Evolutionary conservation across 805 yeast species (phyloP).

Genomic region (Wickerhamiella musiphila): DNA sequence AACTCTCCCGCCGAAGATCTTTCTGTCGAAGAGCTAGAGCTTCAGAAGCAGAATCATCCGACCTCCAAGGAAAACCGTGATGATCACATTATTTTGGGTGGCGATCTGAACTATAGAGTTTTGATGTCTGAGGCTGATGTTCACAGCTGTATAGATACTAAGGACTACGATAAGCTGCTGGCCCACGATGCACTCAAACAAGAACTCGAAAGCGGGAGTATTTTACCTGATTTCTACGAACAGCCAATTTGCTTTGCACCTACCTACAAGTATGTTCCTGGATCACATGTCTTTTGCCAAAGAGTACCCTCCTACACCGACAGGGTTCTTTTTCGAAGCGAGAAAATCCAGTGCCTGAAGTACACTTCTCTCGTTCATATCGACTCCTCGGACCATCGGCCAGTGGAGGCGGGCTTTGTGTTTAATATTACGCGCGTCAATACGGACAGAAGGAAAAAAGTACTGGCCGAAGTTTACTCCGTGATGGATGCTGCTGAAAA

Average conservation of each 20-base stretch:
- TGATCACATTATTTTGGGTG: slow-evolving; percentile 24
- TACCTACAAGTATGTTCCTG: slow-evolving; percentile 30
- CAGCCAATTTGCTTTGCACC: slow-evolving; percentile 33
- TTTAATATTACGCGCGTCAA: slow-evolving; percentile 24
- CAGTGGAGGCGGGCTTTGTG: slow-evolving; percentile 28
- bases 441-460: slow-evolving; percentile 20
- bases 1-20: too few species aligned
- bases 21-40: neutral
- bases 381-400: slow-evolving; percentile 37
- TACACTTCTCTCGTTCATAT: slow-evolving; percentile 16
- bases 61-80: neutral
- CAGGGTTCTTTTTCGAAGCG: slow-evolving; percentile 29
- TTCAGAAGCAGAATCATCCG: slow-evolving; percentile 28
- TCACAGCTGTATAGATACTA: slow-evolving; percentile 17
- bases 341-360: slow-evolving; percentile 8
- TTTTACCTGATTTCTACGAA: slow-evolving; percentile 33
- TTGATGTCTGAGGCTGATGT: slow-evolving; percentile 26
- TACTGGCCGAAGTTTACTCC: slow-evolving; percentile 25
- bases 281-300: slow-evolving; percentile 13
- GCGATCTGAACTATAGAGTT: slow-evolving; percentile 39
- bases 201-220: slow-evolving; percentile 21
- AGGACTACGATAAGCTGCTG: slow-evolving; percentile 23
- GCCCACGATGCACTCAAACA: slow-evolving; percentile 28
- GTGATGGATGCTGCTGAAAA: slow-evolving; percentile 30
- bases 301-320: slow-evolving; percentile 46